Base-by-base conservation (phyloP, 2,329 filamentous ascomycete genomes). In the Xylaria polymorpha region DNA sequence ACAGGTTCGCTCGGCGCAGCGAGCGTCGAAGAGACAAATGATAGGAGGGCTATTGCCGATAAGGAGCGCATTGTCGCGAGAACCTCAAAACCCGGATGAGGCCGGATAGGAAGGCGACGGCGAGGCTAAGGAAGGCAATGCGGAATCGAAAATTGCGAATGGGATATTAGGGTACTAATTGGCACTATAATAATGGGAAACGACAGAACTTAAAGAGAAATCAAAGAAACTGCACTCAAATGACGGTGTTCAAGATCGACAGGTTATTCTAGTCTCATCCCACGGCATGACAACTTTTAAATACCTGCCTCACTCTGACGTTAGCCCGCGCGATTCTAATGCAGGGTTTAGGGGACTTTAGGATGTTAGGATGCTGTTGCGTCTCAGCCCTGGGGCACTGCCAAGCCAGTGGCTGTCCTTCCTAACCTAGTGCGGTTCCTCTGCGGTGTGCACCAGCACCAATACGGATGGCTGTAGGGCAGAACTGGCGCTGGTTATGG, bases 1-100 rank as follows among this genome's bases (percentile, higher is more conserved):
- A 67, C n/a, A 41, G 50, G 60, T 51, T 72, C 61, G 50, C 61
- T 64, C 2, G 76, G 73, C n/a, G 73, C 75, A n/a, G 72, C 75
- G 25, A 77, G 70, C 37, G 58, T 69, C 14, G 71, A 61, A n/a
- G 76, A 71, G 46, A 77, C 58, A 39, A 76, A 67, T 32, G 74
- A 74, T 35, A 77, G 67, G 35, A 78, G 48, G 55, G 74, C 67
- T 59, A 67, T 68, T 58, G 29, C 35, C 61, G 48, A 56, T 57
- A 61, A 32, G 61, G 73, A 53, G 63, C 68, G 73, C 74, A 78
- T 78, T 37, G 35, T 76, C 25, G 51, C 68, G 51, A 56, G 29
- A 50, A 37, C 35, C 39, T 44, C 43, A 55, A 51, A 55, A 9
- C 25, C 25, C 53, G 53, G 61, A 32, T 6, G n/a, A 12, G 53